Conservation (phyloP, 2,329 filamentous ascomycete species). For the Xylariaceae sp. region DNA sequence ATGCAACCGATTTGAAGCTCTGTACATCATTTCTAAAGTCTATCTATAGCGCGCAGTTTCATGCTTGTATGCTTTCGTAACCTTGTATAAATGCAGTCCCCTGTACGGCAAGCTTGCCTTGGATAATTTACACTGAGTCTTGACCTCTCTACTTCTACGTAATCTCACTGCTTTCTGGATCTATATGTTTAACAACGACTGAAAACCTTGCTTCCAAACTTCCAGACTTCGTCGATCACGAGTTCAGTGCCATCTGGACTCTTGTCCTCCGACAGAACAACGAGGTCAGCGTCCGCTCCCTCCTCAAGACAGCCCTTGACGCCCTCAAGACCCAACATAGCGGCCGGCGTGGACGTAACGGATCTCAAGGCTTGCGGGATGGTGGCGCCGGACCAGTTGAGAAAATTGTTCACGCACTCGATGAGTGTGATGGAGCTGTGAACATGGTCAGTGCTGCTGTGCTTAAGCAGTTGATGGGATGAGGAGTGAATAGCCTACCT, state of each 20-base stretch:
- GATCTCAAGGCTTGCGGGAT: constrained; percentile 66
- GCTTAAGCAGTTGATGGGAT: no score
- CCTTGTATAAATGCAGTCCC: no score
- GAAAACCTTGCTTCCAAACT: constrained; percentile 61
- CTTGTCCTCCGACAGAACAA: constrained; percentile 58
- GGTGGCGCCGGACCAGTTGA: constrained; percentile 65
- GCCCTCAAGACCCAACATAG: constrained; percentile 65
- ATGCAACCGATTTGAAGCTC: no score
- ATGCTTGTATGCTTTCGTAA: no score
- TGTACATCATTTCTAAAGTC: no score
- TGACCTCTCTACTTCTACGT: no score
- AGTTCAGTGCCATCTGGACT: constrained; percentile 43
- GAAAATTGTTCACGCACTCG: constrained; percentile 78
- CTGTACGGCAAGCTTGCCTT: no score
- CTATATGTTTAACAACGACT: constrained; percentile 6
- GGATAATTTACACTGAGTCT: no score
- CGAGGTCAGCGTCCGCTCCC: constrained; percentile 65
- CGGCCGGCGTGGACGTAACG: constrained; percentile 72
- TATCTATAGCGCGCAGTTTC: no score
- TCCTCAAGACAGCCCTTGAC: constrained; percentile 62
- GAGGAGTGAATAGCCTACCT: constrained; percentile 47
- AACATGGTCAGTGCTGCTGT: not conserved
- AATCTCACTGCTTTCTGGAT: no score
- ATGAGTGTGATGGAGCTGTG: constrained; percentile 65
- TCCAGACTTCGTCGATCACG: constrained; percentile 73